Base-by-base conservation (phyloP, 768 basidiomycete genomes). In the Pleurotus eryngii region DNA sequence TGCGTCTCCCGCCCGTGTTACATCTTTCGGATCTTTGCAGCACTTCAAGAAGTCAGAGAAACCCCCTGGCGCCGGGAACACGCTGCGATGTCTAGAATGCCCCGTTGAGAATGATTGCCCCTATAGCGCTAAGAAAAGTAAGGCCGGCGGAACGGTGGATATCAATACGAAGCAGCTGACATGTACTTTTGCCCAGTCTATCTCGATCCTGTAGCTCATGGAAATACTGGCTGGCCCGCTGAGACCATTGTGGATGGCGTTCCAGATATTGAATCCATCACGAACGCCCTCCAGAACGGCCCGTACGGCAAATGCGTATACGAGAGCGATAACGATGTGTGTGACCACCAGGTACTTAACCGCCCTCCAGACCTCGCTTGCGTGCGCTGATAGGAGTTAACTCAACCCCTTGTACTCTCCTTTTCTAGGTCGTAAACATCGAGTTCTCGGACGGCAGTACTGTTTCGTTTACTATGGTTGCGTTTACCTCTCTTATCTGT, bases 401-500 rank as follows among this genome's bases (percentile, higher is more conserved):
- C 30, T 4, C 30, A 9, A 9, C 30, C 30, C 30, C 8, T 55
- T 38, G 22, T 26, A 56, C 17, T 14, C 20, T 55, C 18, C 14
- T n/a, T 39, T 11, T 35, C 49, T 39, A 60, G 57, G 88, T 95
- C 46, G 93, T 95, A 60, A 95, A 93, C 67, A 71, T 95, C 56
- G 89, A 94, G 65, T 95, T 91, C 68, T 84, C 87, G 5, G 83
- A 84, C 50, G 91, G 92, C 14, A 78, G 83, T 26, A 95, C 93
- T 0, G 90, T 82, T 11, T 90, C 90, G 0, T 90, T 95, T 69
- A 94, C 93, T 17, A 93, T 95, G 91, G 81, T 92, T 48, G 93
- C 93, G 11, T 90, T 84, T 66, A 90, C 90, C 0, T 79, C 82
- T n/a, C 74, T 81, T 43, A 81, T 93, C 46, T 94, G 93, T 69